phyloP scores from a whole-genome alignment of 1,284 basidiomycete species.

The Acaromyces ingoldii region DNA sequence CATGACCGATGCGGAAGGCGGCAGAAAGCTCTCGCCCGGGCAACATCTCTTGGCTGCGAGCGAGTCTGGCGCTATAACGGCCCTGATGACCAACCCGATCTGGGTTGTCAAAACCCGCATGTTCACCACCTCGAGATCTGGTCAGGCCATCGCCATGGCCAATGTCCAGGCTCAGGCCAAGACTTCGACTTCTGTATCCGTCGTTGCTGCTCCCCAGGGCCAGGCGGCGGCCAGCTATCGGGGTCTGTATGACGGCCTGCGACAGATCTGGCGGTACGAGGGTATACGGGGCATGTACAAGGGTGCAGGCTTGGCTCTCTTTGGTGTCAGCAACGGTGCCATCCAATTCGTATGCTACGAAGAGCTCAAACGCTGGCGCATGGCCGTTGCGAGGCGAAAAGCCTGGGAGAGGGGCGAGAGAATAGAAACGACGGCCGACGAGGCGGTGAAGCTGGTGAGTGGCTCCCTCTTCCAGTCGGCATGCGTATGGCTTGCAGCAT shows the following conservation, averaged over 20 bases:
- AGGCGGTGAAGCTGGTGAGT: constrained; percentile 17
- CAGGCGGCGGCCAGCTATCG: constrained; percentile 11
- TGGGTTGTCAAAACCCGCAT: constrained; percentile 98
- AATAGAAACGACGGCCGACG: neutral
- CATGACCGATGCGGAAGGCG: constrained; percentile 28
- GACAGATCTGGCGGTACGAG: constrained; percentile 53
- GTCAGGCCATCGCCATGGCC: constrained; percentile 58
- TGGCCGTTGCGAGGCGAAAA: constrained; percentile 29
- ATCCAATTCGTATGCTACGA: constrained; percentile 96
- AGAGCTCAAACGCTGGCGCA: constrained; percentile 82
- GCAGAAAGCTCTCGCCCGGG: constrained; percentile 61
- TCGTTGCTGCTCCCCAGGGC: neutral
- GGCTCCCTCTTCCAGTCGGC: no score
- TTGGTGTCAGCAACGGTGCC: constrained; percentile 92
- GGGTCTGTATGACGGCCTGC: constrained; percentile 35
- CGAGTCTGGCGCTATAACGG: constrained; percentile 85
- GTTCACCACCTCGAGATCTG: constrained; percentile 67
- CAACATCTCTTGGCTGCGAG: constrained; percentile 86
- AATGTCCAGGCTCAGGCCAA: neutral
- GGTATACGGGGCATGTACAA: constrained; percentile 77
- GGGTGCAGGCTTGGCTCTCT: constrained; percentile 79
- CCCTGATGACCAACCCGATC: constrained; percentile 92
- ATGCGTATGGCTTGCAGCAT: no score
- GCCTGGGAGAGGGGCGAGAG: neutral
- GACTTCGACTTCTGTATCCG: neutral